Evolutionary conservation across 306 rosid genomes (phyloP).

Genomic region (Fragaria vesca): DNA sequence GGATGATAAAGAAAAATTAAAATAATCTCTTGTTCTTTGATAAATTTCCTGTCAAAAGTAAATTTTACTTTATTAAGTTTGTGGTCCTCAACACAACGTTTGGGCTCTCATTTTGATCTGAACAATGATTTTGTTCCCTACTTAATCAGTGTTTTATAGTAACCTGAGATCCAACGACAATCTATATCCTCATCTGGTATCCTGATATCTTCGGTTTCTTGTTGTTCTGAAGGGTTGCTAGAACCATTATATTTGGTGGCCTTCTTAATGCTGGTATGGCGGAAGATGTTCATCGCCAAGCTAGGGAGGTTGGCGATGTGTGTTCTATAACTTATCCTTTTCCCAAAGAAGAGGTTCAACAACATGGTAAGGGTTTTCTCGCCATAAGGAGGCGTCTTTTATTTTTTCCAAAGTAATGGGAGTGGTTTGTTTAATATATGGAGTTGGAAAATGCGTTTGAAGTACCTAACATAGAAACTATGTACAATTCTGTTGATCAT

Average conservation of each 20-base stretch:
- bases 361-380: slow-evolving; percentile 55
- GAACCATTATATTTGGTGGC: slow-evolving; percentile 84
- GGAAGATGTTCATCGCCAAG: slow-evolving; percentile 64
- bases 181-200: not conserved
- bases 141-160: not conserved
- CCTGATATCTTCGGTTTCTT: slow-evolving; percentile 24
- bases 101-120: not conserved
- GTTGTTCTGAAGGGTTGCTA: slow-evolving; percentile 72
- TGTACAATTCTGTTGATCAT: not conserved
- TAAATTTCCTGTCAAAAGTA: not conserved
- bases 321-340: slow-evolving; percentile 79
- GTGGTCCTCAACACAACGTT: not conserved
- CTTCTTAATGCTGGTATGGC: slow-evolving; percentile 72
- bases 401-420: not conserved
- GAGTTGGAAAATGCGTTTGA: not conserved
- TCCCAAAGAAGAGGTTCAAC: slow-evolving; percentile 65
- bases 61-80: not conserved
- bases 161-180: not conserved
- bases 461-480: not conserved
- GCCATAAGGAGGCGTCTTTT: not conserved
- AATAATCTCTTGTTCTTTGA: not conserved
- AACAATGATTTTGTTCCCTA: not conserved
- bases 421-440: not conserved
- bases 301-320: slow-evolving; percentile 63
- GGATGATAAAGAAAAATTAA: not conserved